phyloP scores from a whole-genome alignment of 1,139 yeast genomes.

The Yamadazyma taylorii region DNA sequence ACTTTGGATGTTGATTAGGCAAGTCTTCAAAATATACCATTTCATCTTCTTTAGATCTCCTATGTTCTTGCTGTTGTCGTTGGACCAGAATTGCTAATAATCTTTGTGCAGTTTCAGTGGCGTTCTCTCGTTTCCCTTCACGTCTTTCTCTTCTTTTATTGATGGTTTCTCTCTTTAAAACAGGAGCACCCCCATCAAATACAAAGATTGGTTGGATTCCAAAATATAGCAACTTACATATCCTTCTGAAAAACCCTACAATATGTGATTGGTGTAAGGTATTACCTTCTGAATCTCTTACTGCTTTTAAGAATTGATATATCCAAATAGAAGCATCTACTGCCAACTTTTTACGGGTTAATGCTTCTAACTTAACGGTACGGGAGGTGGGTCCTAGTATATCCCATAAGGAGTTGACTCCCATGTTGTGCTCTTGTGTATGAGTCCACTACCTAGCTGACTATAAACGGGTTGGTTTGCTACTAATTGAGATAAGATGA shows the following conservation, averaged over 20 bases:
- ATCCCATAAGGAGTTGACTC: slow-evolving; percentile 95
- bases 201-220: slow-evolving; percentile 94
- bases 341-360: slow-evolving; percentile 75
- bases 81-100: slow-evolving; percentile 80
- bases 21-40: slow-evolving; percentile 42
- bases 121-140: slow-evolving; percentile 70
- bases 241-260: slow-evolving; percentile 90
- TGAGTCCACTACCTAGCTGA: too few species aligned
- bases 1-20: slow-evolving; percentile 26
- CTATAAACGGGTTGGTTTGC: too few species aligned
- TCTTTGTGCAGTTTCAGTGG: slow-evolving; percentile 75
- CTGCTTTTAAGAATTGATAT: slow-evolving; percentile 93
- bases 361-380: slow-evolving; percentile 85
- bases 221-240: slow-evolving; percentile 83
- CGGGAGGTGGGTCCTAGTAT: slow-evolving; percentile 86
- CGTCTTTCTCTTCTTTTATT: slow-evolving; percentile 67
- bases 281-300: slow-evolving; percentile 82
- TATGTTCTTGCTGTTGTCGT: slow-evolving; percentile 41
- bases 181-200: slow-evolving; percentile 97
- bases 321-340: slow-evolving; percentile 99
- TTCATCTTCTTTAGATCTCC: slow-evolving; percentile 20
- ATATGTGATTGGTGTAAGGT: slow-evolving; percentile 80
- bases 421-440: slow-evolving; percentile 51
- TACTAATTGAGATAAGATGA: too few species aligned
- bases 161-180: slow-evolving; percentile 75